These are phyloP conservation scores for Mentha longifolia DNA, from an alignment of 257 asterid genomes.

Conservation along the genomic window DNA sequence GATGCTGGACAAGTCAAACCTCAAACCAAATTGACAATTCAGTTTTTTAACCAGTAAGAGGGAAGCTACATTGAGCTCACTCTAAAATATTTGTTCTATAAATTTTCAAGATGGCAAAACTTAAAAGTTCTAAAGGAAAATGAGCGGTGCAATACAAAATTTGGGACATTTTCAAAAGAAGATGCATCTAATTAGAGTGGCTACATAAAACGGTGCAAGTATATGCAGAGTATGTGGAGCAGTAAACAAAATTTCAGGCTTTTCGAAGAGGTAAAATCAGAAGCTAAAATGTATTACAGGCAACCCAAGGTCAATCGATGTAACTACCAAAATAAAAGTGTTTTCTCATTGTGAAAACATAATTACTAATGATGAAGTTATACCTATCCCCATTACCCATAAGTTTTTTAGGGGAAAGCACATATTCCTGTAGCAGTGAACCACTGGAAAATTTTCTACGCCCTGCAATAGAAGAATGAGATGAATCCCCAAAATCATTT, in stretches of 20 bases:
- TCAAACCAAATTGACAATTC: not conserved
- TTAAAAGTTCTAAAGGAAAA: not conserved
- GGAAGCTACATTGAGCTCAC: not conserved
- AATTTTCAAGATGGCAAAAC: slow-evolving; percentile 2
- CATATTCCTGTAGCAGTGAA: slow-evolving; percentile 62
- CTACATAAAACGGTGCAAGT: not conserved
- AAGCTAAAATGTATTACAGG: slow-evolving; percentile 14
- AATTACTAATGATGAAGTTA: slow-evolving; percentile 16
- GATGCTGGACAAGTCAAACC: not conserved
- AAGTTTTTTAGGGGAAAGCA: slow-evolving; percentile 60
- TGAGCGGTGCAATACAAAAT: not conserved
- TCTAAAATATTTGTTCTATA: slow-evolving; percentile 7
- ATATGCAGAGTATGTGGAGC: slow-evolving; percentile 9
- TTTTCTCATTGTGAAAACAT: not conserved
- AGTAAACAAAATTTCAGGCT: not conserved
- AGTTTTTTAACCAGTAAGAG: not conserved
- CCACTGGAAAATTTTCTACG: slow-evolving; percentile 57
- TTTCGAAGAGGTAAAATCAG: slow-evolving; percentile 9
- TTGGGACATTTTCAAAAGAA: not conserved
- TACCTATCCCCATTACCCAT: slow-evolving; percentile 78
- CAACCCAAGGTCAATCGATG: not conserved
- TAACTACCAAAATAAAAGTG: slow-evolving; percentile 18
- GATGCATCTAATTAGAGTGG: not conserved
- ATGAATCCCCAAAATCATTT: slow-evolving; percentile 50
- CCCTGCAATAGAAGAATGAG: slow-evolving; percentile 56